phyloP scores from a whole-genome alignment of 2,329 filamentous ascomycete species.

The Niveomyces coronatus region DNA sequence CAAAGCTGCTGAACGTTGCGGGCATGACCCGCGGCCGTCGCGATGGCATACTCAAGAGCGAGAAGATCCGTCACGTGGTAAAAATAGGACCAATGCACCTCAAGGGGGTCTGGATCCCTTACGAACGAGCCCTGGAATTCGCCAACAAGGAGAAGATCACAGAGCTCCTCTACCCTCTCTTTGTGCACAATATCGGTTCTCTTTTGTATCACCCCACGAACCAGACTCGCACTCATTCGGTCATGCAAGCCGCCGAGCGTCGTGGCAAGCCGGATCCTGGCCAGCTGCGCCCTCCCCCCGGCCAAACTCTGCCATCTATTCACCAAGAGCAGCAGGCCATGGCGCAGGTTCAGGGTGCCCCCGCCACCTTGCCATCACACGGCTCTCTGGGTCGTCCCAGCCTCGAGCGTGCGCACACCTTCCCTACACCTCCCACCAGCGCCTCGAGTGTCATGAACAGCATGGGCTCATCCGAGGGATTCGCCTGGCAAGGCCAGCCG shows the following conservation, averaged over 20 bases:
- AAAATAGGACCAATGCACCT: constrained; percentile 99
- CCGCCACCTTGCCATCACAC: constrained; percentile 52
- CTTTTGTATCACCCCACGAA: constrained; percentile 91
- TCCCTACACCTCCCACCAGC: constrained; percentile 87
- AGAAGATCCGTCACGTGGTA: constrained; percentile 92
- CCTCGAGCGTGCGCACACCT: constrained; percentile 80
- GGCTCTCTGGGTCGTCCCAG: constrained; percentile 63
- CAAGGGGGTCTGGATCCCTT: constrained; percentile 98
- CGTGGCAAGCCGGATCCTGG: constrained; percentile 62
- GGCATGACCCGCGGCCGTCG: constrained; percentile 94
- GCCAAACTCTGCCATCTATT: constrained; percentile 52
- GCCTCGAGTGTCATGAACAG: constrained; percentile 72
- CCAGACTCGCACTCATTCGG: constrained; percentile 68
- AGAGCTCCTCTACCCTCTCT: constrained; percentile 85
- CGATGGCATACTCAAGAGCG: constrained; percentile 94
- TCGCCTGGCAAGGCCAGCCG: constrained; percentile 62
- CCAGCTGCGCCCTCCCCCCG: constrained; percentile 51
- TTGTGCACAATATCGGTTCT: constrained; percentile 93
- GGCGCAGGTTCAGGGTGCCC: constrained; percentile 49
- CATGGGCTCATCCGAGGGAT: constrained; percentile 66
- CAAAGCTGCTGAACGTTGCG: constrained; percentile 91
- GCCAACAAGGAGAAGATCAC: constrained; percentile 99
- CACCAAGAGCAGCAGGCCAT: constrained; percentile 48
- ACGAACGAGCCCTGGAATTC: constrained; percentile 93
- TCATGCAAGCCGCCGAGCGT: constrained; percentile 76